These are phyloP conservation scores for Trypethelium eluteriae DNA, from an alignment of 495 filamentous ascomycete genomes.

Conservation along the genomic window DNA sequence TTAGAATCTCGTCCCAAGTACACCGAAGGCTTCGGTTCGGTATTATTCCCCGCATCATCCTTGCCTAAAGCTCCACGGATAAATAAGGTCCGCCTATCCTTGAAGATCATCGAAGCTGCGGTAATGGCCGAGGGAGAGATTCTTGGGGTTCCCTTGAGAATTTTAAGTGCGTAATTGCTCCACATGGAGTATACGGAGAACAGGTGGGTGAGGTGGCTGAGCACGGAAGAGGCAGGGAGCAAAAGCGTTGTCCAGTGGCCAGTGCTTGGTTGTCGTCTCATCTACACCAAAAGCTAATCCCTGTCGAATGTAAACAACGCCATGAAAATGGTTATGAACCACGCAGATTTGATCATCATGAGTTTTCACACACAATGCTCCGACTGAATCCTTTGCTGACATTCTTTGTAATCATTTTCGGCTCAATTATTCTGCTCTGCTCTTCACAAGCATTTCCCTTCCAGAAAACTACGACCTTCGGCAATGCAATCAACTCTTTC, in stretches of 20 bases:
- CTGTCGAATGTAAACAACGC: conserved; percentile 4
- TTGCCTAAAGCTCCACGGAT: too few relatives aligned
- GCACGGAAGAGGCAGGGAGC: neutral
- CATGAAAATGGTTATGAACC: neutral
- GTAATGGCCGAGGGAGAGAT: too few relatives aligned
- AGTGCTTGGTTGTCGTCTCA: neutral
- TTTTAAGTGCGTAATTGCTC: too few relatives aligned
- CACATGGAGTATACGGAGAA: too few relatives aligned
- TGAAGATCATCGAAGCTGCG: too few relatives aligned
- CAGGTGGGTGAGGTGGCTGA: too few relatives aligned
- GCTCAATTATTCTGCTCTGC: neutral
- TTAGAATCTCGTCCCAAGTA: too few relatives aligned
- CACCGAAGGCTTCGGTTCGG: too few relatives aligned
- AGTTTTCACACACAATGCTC: neutral
- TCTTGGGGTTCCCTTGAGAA: too few relatives aligned
- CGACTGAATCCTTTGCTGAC: neutral
- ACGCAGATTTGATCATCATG: neutral
- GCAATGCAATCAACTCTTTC: neutral
- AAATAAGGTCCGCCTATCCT: too few relatives aligned
- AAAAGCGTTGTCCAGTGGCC: neutral
- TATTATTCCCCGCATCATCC: too few relatives aligned
- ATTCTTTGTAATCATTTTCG: neutral
- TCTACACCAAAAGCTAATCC: neutral
- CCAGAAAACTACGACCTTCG: neutral
- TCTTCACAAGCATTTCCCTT: neutral